These are phyloP conservation scores for Candida gorgasii DNA, from an alignment of 805 yeast genomes.

Conservation along the genomic window DNA sequence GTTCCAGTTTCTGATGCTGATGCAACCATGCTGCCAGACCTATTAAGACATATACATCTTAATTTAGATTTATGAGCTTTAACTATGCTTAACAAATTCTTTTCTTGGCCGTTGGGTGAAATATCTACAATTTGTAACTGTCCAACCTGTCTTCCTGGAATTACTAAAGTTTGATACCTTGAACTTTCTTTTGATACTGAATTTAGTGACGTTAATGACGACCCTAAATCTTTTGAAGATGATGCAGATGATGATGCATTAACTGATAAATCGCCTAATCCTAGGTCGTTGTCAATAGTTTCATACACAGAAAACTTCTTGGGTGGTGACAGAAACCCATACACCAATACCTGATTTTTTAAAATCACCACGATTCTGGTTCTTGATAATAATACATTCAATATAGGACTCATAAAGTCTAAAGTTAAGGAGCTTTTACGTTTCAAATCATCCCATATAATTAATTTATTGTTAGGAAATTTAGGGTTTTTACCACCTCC, in stretches of 20 bases:
- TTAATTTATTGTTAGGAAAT: constrained; percentile 74
- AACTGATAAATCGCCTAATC: constrained; percentile 59
- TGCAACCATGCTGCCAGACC: constrained; percentile 69
- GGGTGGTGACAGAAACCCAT: constrained; percentile 82
- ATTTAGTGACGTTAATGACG: constrained; percentile 10
- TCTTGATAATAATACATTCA: constrained; percentile 73
- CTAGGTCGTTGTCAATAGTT: constrained; percentile 61
- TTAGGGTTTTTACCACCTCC: constrained; percentile 87
- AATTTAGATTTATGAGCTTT: constrained; percentile 75
- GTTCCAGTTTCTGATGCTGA: constrained; percentile 85
- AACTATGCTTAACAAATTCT: constrained; percentile 64
- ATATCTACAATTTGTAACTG: constrained; percentile 81
- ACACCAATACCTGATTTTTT: constrained; percentile 65
- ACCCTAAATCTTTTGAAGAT: constrained; percentile 11
- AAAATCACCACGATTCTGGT: constrained; percentile 74
- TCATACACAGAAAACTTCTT: constrained; percentile 62
- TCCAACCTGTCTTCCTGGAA: constrained; percentile 75
- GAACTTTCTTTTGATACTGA: constrained; percentile 16
- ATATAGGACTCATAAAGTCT: constrained; percentile 75
- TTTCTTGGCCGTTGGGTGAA: constrained; percentile 61
- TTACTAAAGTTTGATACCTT: constrained; percentile 59
- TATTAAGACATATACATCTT: constrained; percentile 61
- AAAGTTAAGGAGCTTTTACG: constrained; percentile 68
- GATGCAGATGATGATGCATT: constrained; percentile 8
- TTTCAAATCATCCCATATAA: constrained; percentile 91